phyloP scores from a whole-genome alignment of 306 rosid genomes.

The Boehmeria nivea region DNA sequence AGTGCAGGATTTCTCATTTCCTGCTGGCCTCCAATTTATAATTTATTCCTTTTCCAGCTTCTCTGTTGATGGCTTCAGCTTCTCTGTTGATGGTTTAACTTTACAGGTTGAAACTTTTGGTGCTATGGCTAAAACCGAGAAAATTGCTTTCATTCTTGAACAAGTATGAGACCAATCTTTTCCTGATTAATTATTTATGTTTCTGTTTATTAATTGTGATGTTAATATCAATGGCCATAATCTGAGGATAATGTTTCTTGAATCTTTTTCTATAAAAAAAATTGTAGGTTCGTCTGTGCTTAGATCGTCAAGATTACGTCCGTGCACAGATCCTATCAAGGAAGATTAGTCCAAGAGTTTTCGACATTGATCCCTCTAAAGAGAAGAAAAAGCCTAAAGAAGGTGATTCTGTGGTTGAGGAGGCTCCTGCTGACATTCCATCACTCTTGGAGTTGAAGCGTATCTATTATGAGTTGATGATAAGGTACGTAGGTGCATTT shows the following conservation, averaged over 20 bases:
- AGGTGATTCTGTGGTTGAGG: slow-evolving; percentile 75
- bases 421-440: slow-evolving; percentile 81
- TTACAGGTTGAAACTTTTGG: slow-evolving; percentile 90
- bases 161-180: slow-evolving; percentile 44
- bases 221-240: neutral
- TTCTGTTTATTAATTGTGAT: neutral
- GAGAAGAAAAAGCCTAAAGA: slow-evolving; percentile 89
- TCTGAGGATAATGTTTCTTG: neutral
- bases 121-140: slow-evolving; percentile 92
- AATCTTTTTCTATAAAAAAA: neutral
- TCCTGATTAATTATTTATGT: neutral
- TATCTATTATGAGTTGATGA: slow-evolving; percentile 78
- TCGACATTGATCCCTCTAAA: slow-evolving; percentile 57
- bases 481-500: slow-evolving; percentile 50
- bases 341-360: slow-evolving; percentile 79
- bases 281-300: slow-evolving; percentile 65
- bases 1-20: slow-evolving; percentile 29
- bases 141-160: slow-evolving; percentile 84
- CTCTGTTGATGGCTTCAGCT: too few species aligned
- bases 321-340: slow-evolving; percentile 79
- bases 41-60: slow-evolving; percentile 1
- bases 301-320: slow-evolving; percentile 68
- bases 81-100: slow-evolving; percentile 17
- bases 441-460: slow-evolving; percentile 76
- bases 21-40: neutral